Conservation (phyloP, 2,329 filamentous ascomycete species). For the Aspergillus felis region DNA sequence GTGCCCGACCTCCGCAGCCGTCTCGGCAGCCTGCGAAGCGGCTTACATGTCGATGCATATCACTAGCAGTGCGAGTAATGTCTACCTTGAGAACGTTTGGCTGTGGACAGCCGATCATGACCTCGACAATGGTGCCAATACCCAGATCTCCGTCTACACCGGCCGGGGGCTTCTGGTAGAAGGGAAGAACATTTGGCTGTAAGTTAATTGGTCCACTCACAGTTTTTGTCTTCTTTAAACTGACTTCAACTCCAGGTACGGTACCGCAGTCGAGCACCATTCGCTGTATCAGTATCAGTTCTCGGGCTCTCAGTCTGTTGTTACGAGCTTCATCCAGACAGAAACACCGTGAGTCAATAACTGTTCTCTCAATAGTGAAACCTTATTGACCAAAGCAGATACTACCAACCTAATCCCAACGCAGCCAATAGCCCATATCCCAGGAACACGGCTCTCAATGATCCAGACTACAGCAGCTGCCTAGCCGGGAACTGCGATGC, state of each 20-base stretch:
- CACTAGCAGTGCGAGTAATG: slow-evolving; percentile 25
- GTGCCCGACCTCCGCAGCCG: slow-evolving; percentile 40
- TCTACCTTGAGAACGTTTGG: slow-evolving; percentile 52
- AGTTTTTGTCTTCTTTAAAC: background rate
- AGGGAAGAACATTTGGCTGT: slow-evolving; percentile 39
- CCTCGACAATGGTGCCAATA: slow-evolving; percentile 48
- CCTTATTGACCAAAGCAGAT: slow-evolving; percentile 15
- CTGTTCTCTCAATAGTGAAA: background rate
- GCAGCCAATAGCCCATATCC: slow-evolving; percentile 31
- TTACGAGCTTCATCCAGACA: slow-evolving; percentile 36
- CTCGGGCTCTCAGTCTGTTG: slow-evolving; percentile 29
- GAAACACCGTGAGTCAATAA: slow-evolving; percentile 29
- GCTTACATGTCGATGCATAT: slow-evolving; percentile 39
- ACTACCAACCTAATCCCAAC: slow-evolving; percentile 37
- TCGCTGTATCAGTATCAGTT: slow-evolving; percentile 49
- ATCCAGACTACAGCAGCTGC: slow-evolving; percentile 33
- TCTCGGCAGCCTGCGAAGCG: slow-evolving; percentile 32
- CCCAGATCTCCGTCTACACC: slow-evolving; percentile 50
- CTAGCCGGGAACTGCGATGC: slow-evolving; percentile 36
- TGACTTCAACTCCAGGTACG: slow-evolving; percentile 26
- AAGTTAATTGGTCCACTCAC: slow-evolving; percentile 14
- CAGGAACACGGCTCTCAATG: slow-evolving; percentile 26
- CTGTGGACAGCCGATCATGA: slow-evolving; percentile 55
- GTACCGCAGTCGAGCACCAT: slow-evolving; percentile 46
- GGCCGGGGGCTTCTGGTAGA: slow-evolving; percentile 52